Evolutionary conservation across 176 grass and related monocot species (phyloP), one percentile per base, ranked within the genome.

Genomic region (Oryza brachyantha): DNA sequence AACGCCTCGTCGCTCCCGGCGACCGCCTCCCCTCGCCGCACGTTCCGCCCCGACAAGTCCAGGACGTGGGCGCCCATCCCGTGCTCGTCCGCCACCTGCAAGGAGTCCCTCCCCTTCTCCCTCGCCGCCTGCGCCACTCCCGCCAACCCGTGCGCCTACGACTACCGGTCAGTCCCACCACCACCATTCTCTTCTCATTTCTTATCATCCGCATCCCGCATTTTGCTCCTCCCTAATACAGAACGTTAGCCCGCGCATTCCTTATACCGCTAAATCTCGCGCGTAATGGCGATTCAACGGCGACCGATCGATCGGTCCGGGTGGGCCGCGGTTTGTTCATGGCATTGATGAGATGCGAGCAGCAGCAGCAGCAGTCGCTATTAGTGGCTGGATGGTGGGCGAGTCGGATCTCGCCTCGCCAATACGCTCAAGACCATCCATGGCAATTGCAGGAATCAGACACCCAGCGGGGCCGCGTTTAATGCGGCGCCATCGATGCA

Each of bases 61-160:
- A 31, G 14, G 72, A 82, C 91, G 73, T 93, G 84, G 81, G 29
- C 27, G 37, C 64, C 91, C 71, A 87, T 93, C 84, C 29, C 80
- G 55, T 93, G 91, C 87, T 68, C 91, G 68, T 82, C 91, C 28
- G 69, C 70, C 43, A 93, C 88, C 81, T 93, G 91, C 87, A 84
- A 39, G 40, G 72, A 66, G 39, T 81, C 91, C 3, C 84, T 93
- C 26, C 84, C 87, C 29, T 93, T 90, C 84, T 89, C 91, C 35
- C 87, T 93, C 77, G 68, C 81, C 68, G 58, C 91, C 67, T 93
- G 91, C 81, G 57, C 87, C 52, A 72, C 81, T 29, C 84, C 91
- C 36, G 62, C 55, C 37, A 87, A 63, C 87, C 55, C 91, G 73
- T 93, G 91, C 84, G 73, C 81, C 70, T 93, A 90, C 91, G 87